phyloP scores from a whole-genome alignment of 495 filamentous ascomycete species.

The Aspergillus nanangensis region DNA sequence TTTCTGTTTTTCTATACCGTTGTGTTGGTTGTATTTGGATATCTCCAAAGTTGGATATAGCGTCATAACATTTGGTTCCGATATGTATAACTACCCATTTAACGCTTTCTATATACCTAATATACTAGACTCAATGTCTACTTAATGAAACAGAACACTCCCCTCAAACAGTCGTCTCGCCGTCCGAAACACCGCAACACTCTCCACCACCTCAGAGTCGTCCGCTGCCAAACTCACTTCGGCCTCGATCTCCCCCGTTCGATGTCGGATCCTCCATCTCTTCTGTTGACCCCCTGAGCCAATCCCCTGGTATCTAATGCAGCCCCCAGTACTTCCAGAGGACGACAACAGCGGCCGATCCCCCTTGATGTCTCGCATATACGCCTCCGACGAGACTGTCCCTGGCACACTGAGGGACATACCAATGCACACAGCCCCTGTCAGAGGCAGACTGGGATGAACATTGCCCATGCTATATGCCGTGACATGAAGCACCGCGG shows the following conservation, averaged over 20 bases:
- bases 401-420: slow-evolving; percentile 21
- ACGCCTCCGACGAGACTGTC: slow-evolving; percentile 21
- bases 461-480: slow-evolving; percentile 28
- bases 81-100: too few species aligned
- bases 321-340: background rate
- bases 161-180: slow-evolving; percentile 24
- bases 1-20: too few species aligned
- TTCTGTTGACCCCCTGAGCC: slow-evolving; percentile 5
- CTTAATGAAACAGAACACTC: background rate
- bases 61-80: too few species aligned
- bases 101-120: too few species aligned
- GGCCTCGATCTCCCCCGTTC: slow-evolving; percentile 16
- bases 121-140: too few species aligned
- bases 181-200: slow-evolving; percentile 26
- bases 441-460: slow-evolving; percentile 30
- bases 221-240: slow-evolving; percentile 10
- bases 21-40: too few species aligned
- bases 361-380: background rate
- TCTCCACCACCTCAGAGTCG: slow-evolving; percentile 9
- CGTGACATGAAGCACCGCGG: slow-evolving; percentile 16
- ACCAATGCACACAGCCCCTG: slow-evolving; percentile 28
- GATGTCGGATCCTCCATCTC: slow-evolving; percentile 15
- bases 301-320: background rate
- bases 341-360: background rate
- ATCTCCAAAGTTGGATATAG: too few species aligned